Evolutionary conservation across 495 filamentous ascomycete species (phyloP).

Genomic region (Xylaria longipes): DNA sequence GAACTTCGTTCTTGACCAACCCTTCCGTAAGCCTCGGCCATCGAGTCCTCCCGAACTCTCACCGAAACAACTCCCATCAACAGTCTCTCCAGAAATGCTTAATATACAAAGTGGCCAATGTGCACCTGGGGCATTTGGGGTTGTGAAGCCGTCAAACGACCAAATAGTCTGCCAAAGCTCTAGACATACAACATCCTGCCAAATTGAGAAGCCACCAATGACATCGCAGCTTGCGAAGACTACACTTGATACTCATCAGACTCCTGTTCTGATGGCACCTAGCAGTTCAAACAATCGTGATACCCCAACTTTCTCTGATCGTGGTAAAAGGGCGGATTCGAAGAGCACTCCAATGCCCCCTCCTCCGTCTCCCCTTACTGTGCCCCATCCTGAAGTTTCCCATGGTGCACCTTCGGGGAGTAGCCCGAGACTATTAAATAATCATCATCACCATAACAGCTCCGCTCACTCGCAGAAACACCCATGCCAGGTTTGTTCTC

Average conservation of each 20-base stretch:
- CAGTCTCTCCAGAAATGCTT: constrained; percentile 23
- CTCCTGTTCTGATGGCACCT: not conserved
- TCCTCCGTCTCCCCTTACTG: constrained; percentile 21
- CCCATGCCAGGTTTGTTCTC: constrained; percentile 36
- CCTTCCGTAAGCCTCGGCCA: constrained; percentile 34
- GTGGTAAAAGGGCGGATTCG: not conserved
- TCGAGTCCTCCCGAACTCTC: constrained; percentile 38
- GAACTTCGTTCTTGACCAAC: constrained; percentile 36
- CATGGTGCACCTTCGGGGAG: not conserved
- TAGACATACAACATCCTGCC: not conserved
- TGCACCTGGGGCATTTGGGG: not conserved
- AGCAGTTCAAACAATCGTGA: not conserved
- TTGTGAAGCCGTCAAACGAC: not conserved
- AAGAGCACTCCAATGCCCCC: constrained; percentile 30
- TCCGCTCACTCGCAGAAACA: constrained; percentile 28
- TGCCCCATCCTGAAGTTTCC: not conserved
- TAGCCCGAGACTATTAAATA: not conserved
- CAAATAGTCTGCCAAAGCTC: not conserved
- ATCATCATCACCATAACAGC: constrained; percentile 17
- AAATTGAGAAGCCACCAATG: constrained; percentile 6
- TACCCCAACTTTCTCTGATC: not conserved
- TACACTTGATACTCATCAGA: not conserved
- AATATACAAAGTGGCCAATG: not conserved
- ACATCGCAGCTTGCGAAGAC: not conserved
- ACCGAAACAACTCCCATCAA: constrained; percentile 41